These are phyloP conservation scores for Xylariaceae sp. DNA, from an alignment of 2,329 filamentous ascomycete species.

Conservation along the genomic window DNA sequence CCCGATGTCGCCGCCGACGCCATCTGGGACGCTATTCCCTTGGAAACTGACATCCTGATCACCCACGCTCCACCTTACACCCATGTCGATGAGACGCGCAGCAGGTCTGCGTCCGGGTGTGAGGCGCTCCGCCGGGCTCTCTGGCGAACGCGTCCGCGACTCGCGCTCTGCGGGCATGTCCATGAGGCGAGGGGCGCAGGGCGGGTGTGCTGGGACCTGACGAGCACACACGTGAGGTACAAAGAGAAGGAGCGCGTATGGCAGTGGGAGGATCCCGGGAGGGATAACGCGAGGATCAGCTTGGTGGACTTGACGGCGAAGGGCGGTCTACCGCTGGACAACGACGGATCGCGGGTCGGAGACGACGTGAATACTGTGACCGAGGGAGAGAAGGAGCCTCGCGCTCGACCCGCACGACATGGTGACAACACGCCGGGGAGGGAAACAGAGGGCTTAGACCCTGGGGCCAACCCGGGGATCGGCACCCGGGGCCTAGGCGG, in stretches of 20 bases:
- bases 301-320: conserved; percentile 56
- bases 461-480: conserved; percentile 18
- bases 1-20: conserved; percentile 11
- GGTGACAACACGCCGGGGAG: background rate
- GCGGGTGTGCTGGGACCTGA: conserved; percentile 56
- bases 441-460: background rate
- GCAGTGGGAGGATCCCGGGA: conserved; percentile 57
- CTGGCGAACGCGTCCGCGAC: conserved; percentile 55
- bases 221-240: conserved; percentile 33
- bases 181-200: conserved; percentile 64
- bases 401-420: background rate
- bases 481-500: conserved; percentile 37
- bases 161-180: conserved; percentile 69
- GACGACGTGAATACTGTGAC: background rate
- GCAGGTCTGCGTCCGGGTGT: conserved; percentile 48
- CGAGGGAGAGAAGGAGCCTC: background rate
- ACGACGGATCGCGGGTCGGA: conserved; percentile 35
- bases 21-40: conserved; percentile 60
- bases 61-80: conserved; percentile 65
- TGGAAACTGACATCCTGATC: conserved; percentile 60
- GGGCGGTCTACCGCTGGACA: conserved; percentile 38
- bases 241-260: conserved; percentile 37
- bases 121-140: conserved; percentile 53
- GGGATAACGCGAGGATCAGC: conserved; percentile 53
- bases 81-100: conserved; percentile 50